Evolutionary conservation across 2,329 filamentous ascomycete genomes (phyloP).

Genomic region (Colletotrichum brevisporum): DNA sequence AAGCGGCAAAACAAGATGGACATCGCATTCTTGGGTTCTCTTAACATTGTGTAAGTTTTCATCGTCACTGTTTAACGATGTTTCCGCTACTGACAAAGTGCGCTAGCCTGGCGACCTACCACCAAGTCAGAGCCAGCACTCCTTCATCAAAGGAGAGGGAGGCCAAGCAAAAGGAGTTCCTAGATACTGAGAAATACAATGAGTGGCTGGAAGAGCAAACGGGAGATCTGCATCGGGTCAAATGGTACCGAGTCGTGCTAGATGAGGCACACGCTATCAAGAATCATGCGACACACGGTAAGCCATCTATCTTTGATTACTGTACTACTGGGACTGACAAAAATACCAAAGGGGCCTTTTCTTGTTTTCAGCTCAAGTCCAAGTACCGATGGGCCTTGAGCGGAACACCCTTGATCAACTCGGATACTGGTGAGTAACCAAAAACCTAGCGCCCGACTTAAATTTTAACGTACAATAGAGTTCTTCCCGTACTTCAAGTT

Average conservation of each 20-base stretch:
- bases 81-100: neutral
- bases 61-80: too few relatives aligned
- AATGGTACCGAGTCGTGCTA: conserved; percentile 20
- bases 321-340: too few relatives aligned
- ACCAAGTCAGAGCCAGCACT: conserved; percentile 44
- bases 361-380: conserved; percentile 42
- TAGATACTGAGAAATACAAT: neutral
- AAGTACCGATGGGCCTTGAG: conserved; percentile 54
- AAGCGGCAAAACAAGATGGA: conserved; percentile 34
- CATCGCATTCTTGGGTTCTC: neutral
- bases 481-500: conserved; percentile 54
- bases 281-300: neutral
- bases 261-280: conserved; percentile 24
- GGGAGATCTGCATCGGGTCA: neutral
- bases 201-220: neutral
- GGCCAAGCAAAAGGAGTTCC: neutral
- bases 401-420: conserved; percentile 55
- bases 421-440: conserved; percentile 46
- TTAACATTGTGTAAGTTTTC: conserved; percentile 35
- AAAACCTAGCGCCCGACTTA: neutral
- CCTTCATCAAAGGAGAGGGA: neutral
- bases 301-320: too few relatives aligned
- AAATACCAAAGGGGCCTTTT: conserved; percentile 47
- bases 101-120: conserved; percentile 49
- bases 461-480: conserved; percentile 45